These are phyloP conservation scores for Paulownia fortunei DNA, from an alignment of 257 asterid species.

Conservation along the genomic window DNA sequence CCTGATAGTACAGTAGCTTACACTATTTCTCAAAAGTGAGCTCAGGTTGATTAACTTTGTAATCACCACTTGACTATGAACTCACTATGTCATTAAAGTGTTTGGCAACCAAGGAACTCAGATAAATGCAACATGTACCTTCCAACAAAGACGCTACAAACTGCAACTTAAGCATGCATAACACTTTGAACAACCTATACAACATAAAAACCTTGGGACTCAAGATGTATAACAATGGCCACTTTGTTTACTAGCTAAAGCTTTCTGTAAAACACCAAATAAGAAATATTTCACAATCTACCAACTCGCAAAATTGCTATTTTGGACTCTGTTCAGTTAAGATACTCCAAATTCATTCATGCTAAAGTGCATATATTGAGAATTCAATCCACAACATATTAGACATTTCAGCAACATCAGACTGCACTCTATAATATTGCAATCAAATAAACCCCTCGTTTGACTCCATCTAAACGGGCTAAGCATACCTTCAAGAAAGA, in stretches of 20 bases:
- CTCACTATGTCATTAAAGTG: neutral
- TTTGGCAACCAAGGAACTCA: neutral
- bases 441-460: neutral
- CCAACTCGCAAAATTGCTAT: no score
- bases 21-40: neutral
- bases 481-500: constrained; percentile 2
- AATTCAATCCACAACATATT: neutral
- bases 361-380: neutral
- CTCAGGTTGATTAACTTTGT: neutral
- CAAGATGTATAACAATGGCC: neutral
- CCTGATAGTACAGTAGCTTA: neutral
- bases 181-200: no score
- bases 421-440: neutral
- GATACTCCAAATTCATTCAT: neutral
- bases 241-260: neutral
- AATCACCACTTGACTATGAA: neutral
- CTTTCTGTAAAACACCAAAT: neutral
- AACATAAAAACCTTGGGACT: no score
- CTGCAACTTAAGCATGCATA: neutral
- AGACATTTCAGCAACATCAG: constrained; percentile 11
- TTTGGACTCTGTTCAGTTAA: no score
- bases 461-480: neutral
- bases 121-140: neutral
- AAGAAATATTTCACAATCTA: neutral
- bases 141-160: neutral